phyloP scores from a whole-genome alignment of 208 protist species.

The Endotrypanum monterogeii region DNA sequence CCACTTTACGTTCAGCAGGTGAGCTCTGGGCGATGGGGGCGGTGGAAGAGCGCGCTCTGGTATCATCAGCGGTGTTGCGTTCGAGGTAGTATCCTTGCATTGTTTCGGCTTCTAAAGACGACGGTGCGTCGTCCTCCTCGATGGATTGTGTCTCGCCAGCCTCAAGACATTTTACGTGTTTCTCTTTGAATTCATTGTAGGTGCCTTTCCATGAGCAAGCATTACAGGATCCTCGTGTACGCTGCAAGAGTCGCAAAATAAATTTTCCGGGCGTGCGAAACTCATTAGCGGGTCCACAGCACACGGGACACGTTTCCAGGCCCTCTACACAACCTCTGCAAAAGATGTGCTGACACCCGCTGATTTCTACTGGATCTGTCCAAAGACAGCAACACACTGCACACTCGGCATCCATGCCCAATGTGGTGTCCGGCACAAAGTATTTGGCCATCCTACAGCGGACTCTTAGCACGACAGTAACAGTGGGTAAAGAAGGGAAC shows the following conservation, averaged over 20 bases:
- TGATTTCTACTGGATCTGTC: conserved; percentile 48
- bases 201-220: conserved; percentile 58
- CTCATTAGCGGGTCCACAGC: conserved; percentile 31
- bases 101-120: conserved; percentile 8
- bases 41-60: background rate
- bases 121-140: conserved; percentile 1
- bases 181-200: conserved; percentile 50
- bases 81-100: conserved; percentile 61
- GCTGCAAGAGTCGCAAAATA: conserved; percentile 51
- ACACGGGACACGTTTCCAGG: conserved; percentile 50
- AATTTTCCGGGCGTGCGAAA: conserved; percentile 37
- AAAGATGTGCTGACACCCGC: conserved; percentile 62
- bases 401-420: conserved; percentile 50
- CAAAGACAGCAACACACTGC: conserved; percentile 47
- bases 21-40: background rate
- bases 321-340: conserved; percentile 45
- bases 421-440: conserved; percentile 40
- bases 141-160: conserved; percentile 12
- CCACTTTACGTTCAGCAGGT: background rate
- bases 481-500: background rate
- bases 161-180: conserved; percentile 39
- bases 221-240: conserved; percentile 45
- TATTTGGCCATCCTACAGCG: conserved; percentile 40
- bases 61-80: background rate
- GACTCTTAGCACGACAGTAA: background rate